A percentile compares a stretch with the other conserved stretches of the same genome.
phyloP scores from a whole-genome alignment of 1,284 basidiomycete genomes.

The Blastosporella zonata region DNA sequence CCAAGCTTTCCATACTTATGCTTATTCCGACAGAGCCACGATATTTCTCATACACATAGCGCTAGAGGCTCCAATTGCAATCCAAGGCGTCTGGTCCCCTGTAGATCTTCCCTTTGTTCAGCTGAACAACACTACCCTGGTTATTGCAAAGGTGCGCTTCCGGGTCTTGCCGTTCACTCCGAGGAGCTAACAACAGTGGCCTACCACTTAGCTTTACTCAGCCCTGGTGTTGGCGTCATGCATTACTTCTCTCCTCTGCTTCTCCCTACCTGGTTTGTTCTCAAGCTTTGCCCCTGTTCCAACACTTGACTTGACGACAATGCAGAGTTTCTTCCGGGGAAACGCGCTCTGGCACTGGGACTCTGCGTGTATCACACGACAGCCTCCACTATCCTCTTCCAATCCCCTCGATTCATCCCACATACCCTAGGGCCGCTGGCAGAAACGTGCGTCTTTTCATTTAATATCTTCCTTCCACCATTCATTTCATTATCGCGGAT shows the following conservation, averaged over 20 bases:
- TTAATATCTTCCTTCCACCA: background rate
- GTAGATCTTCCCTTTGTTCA: conserved; percentile 66
- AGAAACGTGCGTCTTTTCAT: conserved; percentile 51
- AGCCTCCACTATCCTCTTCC: conserved; percentile 70
- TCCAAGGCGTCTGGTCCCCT: conserved; percentile 71
- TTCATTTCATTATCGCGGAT: background rate
- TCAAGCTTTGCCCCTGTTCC: background rate
- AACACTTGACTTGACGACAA: background rate
- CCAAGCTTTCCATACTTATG: background rate
- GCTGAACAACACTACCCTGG: conserved; percentile 75
- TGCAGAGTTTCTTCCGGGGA: conserved; percentile 80
- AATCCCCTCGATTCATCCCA: conserved; percentile 77
- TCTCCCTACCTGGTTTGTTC: conserved; percentile 55
- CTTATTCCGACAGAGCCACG: conserved; percentile 59
- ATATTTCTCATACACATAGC: conserved; percentile 78
- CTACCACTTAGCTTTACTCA: conserved; percentile 53
- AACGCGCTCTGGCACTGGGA: conserved; percentile 74
- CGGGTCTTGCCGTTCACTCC: background rate
- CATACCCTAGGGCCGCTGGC: conserved; percentile 59
- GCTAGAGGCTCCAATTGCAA: conserved; percentile 69
- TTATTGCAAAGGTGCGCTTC: conserved; percentile 62
- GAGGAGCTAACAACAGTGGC: background rate
- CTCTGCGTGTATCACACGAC: conserved; percentile 76
- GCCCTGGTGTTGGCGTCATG: conserved; percentile 58
- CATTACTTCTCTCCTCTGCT: conserved; percentile 56